A percentile compares a stretch with the other conserved stretches of the same genome.
phyloP scores from a whole-genome alignment of 306 rosid genomes.

The Rosa persica region DNA sequence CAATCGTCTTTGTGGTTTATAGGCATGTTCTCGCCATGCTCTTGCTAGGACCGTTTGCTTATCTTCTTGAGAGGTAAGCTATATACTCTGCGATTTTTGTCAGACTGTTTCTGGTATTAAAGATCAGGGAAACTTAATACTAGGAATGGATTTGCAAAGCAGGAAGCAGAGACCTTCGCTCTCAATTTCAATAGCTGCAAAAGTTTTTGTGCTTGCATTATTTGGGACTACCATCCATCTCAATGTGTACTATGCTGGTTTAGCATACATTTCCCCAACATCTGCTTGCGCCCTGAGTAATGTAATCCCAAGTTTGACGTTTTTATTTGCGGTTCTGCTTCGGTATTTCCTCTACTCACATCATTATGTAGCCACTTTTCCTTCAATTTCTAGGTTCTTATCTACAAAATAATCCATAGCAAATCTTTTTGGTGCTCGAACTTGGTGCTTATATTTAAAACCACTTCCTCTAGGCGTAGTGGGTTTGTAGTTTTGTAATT shows the following conservation, averaged over 20 bases:
- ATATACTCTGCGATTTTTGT: neutral
- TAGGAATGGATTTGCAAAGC: neutral
- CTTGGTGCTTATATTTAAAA: neutral
- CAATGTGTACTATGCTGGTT: constrained; percentile 32
- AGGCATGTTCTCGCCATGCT: constrained; percentile 29
- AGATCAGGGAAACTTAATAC: neutral
- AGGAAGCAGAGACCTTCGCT: constrained; percentile 35
- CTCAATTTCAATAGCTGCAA: constrained; percentile 14
- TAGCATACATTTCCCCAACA: constrained; percentile 31
- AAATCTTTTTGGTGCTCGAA: too few species aligned
- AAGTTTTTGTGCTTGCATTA: constrained; percentile 30
- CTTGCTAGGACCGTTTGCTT: constrained; percentile 29
- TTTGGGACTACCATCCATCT: constrained; percentile 38
- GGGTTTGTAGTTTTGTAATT: neutral
- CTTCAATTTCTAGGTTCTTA: neutral
- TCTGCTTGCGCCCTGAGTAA: constrained; percentile 34
- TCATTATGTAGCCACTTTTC: neutral
- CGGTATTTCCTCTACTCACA: constrained; percentile 8
- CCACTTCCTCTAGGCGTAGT: neutral
- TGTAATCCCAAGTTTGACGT: constrained; percentile 35
- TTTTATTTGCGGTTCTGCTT: constrained; percentile 25
- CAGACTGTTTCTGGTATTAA: neutral
- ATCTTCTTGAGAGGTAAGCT: constrained; percentile 27
- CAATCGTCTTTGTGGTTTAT: constrained; percentile 29
- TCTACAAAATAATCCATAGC: neutral